Percentiles rank a stretch among this genome's conserved stretches.
phyloP scores from a whole-genome alignment of 2,329 filamentous ascomycete genomes.

The Trichoderma citrinoviride region DNA sequence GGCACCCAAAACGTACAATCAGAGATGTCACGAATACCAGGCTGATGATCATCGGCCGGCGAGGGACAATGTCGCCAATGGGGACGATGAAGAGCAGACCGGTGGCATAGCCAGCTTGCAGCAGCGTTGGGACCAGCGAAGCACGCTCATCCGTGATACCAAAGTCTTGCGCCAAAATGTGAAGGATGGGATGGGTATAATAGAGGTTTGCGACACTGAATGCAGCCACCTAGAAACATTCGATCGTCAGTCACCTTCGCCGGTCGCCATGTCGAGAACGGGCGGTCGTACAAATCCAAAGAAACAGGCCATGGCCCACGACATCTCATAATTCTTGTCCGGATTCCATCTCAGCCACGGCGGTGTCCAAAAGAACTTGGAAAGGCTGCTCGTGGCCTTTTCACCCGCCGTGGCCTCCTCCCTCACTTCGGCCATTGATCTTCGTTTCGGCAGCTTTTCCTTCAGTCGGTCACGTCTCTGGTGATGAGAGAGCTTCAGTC shows the following conservation, averaged over 20 bases:
- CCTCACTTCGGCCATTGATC: not conserved
- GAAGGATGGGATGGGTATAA: constrained; percentile 77
- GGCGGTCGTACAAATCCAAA: constrained; percentile 14
- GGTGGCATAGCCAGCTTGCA: constrained; percentile 75
- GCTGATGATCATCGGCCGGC: constrained; percentile 66
- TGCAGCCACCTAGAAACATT: constrained; percentile 36
- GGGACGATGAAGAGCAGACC: constrained; percentile 75
- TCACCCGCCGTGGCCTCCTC: not conserved
- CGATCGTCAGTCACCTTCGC: constrained; percentile 1
- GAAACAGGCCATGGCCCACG: constrained; percentile 5
- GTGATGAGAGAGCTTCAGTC: not conserved
- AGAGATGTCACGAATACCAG: constrained; percentile 67
- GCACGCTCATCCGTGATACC: constrained; percentile 66
- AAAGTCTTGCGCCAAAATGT: constrained; percentile 70
- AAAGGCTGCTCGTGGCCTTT: not conserved
- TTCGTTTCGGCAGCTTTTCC: not conserved
- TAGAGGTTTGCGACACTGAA: constrained; percentile 80
- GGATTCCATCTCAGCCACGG: constrained; percentile 19
- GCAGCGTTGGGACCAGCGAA: constrained; percentile 66
- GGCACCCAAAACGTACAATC: constrained; percentile 47
- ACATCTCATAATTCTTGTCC: constrained; percentile 7
- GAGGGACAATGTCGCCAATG: constrained; percentile 65
- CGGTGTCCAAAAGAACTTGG: constrained; percentile 14
- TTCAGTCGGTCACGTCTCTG: not conserved
- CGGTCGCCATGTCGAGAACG: not conserved